Evolutionary conservation across 2,329 filamentous ascomycete species (phyloP).

Genomic region (Cucurbitaria berberidis): DNA sequence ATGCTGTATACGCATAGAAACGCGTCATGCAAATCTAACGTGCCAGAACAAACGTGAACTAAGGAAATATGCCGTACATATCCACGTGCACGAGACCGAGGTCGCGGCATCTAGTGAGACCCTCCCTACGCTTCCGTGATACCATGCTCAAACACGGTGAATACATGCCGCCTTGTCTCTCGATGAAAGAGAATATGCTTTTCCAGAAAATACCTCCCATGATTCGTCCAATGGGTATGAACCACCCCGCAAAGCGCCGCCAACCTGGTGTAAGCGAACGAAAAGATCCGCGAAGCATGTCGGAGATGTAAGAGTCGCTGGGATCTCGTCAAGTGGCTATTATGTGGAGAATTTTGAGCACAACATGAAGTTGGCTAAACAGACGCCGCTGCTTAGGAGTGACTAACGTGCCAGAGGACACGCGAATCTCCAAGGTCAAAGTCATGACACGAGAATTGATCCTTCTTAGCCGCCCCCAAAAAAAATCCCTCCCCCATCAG

Average conservation of each 20-base stretch:
- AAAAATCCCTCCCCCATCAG: no score
- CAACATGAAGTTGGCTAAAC: background rate
- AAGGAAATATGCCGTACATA: background rate
- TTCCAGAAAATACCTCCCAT: constrained; percentile 1
- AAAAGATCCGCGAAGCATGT: background rate
- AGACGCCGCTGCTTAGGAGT: background rate
- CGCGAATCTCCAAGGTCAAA: background rate
- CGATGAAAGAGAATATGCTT: background rate
- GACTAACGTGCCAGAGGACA: background rate
- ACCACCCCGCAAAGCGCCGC: background rate
- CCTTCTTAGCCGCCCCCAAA: background rate
- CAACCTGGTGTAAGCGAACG: background rate
- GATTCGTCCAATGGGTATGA: background rate
- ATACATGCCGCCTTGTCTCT: background rate
- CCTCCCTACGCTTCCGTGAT: background rate
- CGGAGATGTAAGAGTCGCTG: background rate
- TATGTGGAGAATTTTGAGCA: background rate
- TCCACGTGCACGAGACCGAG: background rate
- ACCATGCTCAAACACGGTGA: background rate
- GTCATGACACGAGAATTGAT: background rate
- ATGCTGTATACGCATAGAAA: background rate
- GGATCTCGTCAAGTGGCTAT: background rate
- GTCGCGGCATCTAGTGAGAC: background rate
- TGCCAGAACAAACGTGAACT: background rate
- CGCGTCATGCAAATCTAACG: background rate